These are phyloP conservation scores for Quercus berberidifolia DNA, from an alignment of 306 rosid genomes.

Conservation along the genomic window DNA sequence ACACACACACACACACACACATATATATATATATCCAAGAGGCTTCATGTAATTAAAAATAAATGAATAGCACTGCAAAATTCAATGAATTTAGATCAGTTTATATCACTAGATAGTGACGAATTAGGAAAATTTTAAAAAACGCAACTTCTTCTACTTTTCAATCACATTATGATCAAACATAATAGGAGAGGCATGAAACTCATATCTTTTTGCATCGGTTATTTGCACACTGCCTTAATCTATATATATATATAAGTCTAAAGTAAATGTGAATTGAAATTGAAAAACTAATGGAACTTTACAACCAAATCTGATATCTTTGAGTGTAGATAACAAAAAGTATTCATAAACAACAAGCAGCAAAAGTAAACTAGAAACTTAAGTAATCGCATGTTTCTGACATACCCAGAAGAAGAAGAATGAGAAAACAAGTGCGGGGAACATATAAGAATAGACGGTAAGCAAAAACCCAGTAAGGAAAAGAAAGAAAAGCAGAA, in stretches of 20 bases:
- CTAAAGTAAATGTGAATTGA: too few relatives aligned
- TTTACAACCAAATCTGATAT: slow-evolving; percentile 9
- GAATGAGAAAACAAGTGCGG: not conserved
- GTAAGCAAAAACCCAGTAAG: not conserved
- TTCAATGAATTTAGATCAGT: not conserved
- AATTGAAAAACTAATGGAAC: not conserved
- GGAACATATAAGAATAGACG: not conserved
- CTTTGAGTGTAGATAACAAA: not conserved
- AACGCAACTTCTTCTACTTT: not conserved
- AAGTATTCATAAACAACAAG: not conserved
- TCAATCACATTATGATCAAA: not conserved
- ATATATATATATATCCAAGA: too few relatives aligned
- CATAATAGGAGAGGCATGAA: not conserved
- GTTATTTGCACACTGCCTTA: not conserved
- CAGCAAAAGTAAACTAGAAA: not conserved
- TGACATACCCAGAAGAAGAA: not conserved
- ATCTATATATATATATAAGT: too few relatives aligned
- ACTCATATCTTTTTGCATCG: not conserved
- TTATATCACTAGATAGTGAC: not conserved
- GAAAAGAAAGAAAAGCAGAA: not conserved
- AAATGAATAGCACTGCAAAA: too few relatives aligned
- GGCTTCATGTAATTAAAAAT: too few relatives aligned
- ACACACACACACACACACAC: too few relatives aligned
- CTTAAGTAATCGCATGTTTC: not conserved
- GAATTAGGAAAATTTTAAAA: not conserved